Percentiles rank a stretch among this genome's conserved stretches.
These are phyloP conservation scores for Geosiphon pyriformis DNA, from an alignment of 192 early-diverging fungal species.

Conservation along the genomic window DNA sequence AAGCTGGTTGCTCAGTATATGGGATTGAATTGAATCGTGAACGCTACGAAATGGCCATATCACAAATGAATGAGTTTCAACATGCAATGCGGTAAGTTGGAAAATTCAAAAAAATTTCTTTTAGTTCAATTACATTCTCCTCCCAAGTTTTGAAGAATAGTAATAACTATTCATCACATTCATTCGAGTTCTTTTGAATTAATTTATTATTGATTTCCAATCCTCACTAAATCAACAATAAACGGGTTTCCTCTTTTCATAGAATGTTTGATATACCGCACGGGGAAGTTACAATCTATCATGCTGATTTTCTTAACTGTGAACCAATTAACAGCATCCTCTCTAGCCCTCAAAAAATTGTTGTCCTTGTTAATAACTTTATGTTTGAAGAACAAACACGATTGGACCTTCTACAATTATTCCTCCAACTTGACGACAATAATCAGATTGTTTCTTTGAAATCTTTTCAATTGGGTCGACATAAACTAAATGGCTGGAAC, in stretches of 20 bases:
- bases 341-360: not conserved
- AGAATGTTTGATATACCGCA: not conserved
- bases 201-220: no score
- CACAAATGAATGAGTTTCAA: constrained; percentile 76
- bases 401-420: not conserved
- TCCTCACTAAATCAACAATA: no score
- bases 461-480: not conserved
- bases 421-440: not conserved
- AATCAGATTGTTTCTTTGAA: not conserved
- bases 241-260: no score
- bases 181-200: no score
- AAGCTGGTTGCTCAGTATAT: constrained; percentile 71
- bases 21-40: constrained; percentile 93
- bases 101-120: no score
- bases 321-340: not conserved
- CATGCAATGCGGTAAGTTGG: not conserved
- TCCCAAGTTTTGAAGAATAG: no score
- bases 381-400: not conserved
- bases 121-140: no score
- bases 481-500: not conserved
- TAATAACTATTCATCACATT: not conserved
- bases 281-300: not conserved
- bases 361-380: not conserved
- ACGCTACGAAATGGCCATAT: constrained; percentile 70
- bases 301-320: not conserved